phyloP scores from a whole-genome alignment of 2,329 filamentous ascomycete species.

The Reticulascus tulasneorum region DNA sequence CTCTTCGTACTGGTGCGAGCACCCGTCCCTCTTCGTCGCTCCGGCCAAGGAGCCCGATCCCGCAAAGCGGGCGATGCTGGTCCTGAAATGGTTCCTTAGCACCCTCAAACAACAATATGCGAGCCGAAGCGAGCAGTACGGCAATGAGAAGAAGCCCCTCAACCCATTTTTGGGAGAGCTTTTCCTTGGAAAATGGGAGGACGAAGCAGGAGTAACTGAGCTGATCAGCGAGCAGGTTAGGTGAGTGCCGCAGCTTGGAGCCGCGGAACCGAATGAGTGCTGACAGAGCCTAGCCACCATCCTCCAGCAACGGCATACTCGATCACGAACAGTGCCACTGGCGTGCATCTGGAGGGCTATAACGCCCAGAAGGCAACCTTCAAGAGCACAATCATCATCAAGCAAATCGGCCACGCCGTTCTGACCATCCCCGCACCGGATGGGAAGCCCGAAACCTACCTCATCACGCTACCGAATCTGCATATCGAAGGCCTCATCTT shows the following conservation, averaged over 20 bases:
- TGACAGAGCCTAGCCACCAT: conserved; percentile 66
- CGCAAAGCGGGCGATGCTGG: conserved; percentile 75
- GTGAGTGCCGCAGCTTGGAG: conserved; percentile 27
- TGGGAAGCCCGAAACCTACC: conserved; percentile 62
- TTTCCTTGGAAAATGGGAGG: conserved; percentile 87
- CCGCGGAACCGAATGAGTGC: background rate
- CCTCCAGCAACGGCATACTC: conserved; percentile 92
- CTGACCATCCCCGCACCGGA: conserved; percentile 61
- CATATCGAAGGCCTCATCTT: conserved; percentile 93
- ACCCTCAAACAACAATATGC: conserved; percentile 85
- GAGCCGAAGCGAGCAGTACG: conserved; percentile 69
- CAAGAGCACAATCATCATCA: conserved; percentile 88
- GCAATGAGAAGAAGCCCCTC: conserved; percentile 95
- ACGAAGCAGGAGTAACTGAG: conserved; percentile 74
- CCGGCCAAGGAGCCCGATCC: conserved; percentile 76
- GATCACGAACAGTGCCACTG: conserved; percentile 81
- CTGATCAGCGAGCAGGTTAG: conserved; percentile 93
- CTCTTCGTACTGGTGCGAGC: conserved; percentile 78
- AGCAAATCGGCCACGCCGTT: conserved; percentile 87
- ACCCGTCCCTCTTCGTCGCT: conserved; percentile 73
- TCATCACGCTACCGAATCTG: conserved; percentile 85
- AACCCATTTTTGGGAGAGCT: conserved; percentile 96
- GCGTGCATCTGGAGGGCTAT: conserved; percentile 78
- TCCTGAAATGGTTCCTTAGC: conserved; percentile 95
- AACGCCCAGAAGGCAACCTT: conserved; percentile 97